Base-by-base conservation (phyloP, 441 rosid species). In the Populus trichocarpa region DNA sequence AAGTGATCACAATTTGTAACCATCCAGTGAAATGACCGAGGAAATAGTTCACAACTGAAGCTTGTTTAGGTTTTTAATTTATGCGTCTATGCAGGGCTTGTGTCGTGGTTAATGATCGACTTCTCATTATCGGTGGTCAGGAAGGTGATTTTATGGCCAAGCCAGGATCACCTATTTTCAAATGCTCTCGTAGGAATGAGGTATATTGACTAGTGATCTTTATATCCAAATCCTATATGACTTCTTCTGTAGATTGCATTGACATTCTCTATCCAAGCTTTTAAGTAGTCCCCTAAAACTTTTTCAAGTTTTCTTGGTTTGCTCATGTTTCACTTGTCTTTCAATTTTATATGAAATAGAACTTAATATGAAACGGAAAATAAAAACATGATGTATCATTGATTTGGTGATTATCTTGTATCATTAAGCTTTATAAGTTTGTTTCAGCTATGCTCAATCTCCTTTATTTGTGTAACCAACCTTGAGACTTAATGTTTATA, bases 61-160 rank as follows among this genome's bases (percentile, higher is more conserved):
- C 22, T 16, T 53, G n/a, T 5, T 72, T 26, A 46, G 20, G 9
- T 61, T 30, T 32, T 30, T 42, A 23, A 35, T 57, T 26, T 50
- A 38, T 78, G 6, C 28, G 57, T 75, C 71, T 57, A 70, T 77
- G 80, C 79, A 93, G 98, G 88, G 96, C 97, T 65, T 92, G 96
- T 70, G 71, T 93, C 42, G 98, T 92, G 76, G 90, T 85, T 78
- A 81, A 92, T 84, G 97, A 91, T 78, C 84, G 83, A 23, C 94
- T 96, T 81, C 85, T 84, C 78, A 92, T 96, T 59, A 81, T 94
- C 78, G 99, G 98, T 25, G 99, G 99, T 78, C 99, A 96, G 88
- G 97, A 94, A 81, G 99, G 98, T 79, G 99, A 96, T 88, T 96
- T 94, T 85, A 94, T 96, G 99, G 98, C 98, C 14, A 94, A 93